Evolutionary conservation across 2,329 filamentous ascomycete species (phyloP).

Genomic region (Pseudocercospora fuligena): DNA sequence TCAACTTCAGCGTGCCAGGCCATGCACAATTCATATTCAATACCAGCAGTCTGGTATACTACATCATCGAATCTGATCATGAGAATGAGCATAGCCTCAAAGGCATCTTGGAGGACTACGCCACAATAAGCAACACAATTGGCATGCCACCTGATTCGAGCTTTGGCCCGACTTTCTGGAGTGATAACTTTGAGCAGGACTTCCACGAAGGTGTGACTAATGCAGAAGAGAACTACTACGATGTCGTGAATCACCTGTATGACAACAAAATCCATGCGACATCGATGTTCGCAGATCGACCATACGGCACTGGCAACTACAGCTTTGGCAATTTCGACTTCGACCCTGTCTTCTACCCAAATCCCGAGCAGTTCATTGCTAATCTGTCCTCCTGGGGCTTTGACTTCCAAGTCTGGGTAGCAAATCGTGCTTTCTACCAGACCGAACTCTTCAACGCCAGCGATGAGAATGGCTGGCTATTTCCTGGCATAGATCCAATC

Average conservation of each 20-base stretch:
- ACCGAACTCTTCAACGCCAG: constrained; percentile 43
- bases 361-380: constrained; percentile 39
- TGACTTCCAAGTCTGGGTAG: constrained; percentile 46
- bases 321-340: constrained; percentile 35
- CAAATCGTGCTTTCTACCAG: constrained; percentile 42
- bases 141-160: not conserved
- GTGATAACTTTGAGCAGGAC: not conserved
- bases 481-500: constrained; percentile 35
- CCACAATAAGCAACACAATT: not conserved
- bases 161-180: not conserved
- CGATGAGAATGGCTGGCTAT: constrained; percentile 40
- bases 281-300: not conserved
- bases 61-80: not conserved
- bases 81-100: not conserved
- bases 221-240: not conserved
- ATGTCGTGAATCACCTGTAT: not conserved
- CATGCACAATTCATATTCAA: not conserved
- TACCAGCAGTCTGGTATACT: not conserved
- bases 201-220: constrained; percentile 1
- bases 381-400: constrained; percentile 41
- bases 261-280: not conserved
- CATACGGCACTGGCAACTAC: not conserved
- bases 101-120: not conserved
- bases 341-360: constrained; percentile 42
- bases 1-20: not conserved